These are phyloP conservation scores for Papiliotrema nemorosa DNA, from an alignment of 1,284 basidiomycete species.

Conservation along the genomic window DNA sequence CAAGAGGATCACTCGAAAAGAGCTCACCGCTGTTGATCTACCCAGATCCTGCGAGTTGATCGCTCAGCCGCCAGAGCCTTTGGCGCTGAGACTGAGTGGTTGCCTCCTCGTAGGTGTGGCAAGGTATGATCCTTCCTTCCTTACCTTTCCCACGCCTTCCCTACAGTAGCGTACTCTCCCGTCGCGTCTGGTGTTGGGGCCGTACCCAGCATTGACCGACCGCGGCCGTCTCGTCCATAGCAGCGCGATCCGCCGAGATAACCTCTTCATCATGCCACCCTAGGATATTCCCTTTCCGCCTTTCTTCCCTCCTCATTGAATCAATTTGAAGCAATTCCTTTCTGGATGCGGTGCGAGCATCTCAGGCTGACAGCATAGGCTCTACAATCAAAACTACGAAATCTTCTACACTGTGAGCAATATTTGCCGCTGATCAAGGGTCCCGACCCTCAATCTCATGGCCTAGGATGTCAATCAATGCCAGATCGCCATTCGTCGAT, in stretches of 20 bases:
- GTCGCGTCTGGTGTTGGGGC: too few relatives aligned
- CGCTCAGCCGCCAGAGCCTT: slow-evolving; percentile 71
- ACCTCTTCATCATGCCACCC: too few relatives aligned
- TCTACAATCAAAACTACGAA: slow-evolving; percentile 29
- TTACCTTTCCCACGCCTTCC: too few relatives aligned
- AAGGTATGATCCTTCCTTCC: too few relatives aligned
- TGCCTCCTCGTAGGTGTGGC: slow-evolving; percentile 82
- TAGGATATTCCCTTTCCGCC: too few relatives aligned
- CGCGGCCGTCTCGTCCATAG: too few relatives aligned
- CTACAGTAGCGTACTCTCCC: too few relatives aligned
- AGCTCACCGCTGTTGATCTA: slow-evolving; percentile 75
- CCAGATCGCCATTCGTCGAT: slow-evolving; percentile 25
- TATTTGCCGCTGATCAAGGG: neutral
- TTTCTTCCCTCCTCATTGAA: too few relatives aligned
- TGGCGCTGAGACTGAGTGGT: slow-evolving; percentile 77
- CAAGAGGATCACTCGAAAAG: slow-evolving; percentile 71
- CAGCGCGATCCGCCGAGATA: too few relatives aligned
- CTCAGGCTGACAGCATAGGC: neutral
- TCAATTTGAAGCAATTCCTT: slow-evolving; percentile 18
- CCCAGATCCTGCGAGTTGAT: slow-evolving; percentile 72
- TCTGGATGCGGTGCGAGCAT: neutral
- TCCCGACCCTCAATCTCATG: neutral
- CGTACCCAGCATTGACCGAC: too few relatives aligned
- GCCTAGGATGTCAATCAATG: slow-evolving; percentile 34
- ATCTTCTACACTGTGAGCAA: slow-evolving; percentile 34